phyloP scores from a whole-genome alignment of 2,329 filamentous ascomycete species.

The Ceratocystis ficicola region DNA sequence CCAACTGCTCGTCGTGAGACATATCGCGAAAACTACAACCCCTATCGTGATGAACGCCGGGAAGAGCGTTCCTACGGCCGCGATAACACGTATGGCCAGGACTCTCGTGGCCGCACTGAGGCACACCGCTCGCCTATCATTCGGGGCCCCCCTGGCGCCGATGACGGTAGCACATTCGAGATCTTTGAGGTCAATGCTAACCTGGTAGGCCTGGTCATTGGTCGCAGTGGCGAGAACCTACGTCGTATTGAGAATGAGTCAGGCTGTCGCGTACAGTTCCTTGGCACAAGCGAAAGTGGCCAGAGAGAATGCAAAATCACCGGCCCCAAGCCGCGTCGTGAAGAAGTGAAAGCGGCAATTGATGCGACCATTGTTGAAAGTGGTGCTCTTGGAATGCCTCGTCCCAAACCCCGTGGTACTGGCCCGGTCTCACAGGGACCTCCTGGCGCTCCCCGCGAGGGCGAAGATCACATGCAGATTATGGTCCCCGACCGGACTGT shows the following conservation, averaged over 20 bases:
- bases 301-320: slow-evolving; percentile 78
- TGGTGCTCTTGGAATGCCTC: slow-evolving; percentile 38
- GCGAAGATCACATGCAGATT: slow-evolving; percentile 78
- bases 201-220: slow-evolving; percentile 81
- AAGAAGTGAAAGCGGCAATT: slow-evolving; percentile 70
- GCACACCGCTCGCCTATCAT: slow-evolving; percentile 59
- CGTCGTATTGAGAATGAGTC: slow-evolving; percentile 74
- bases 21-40: slow-evolving; percentile 65
- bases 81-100: slow-evolving; percentile 32
- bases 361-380: slow-evolving; percentile 45
- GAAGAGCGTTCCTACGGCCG: slow-evolving; percentile 47
- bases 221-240: slow-evolving; percentile 78
- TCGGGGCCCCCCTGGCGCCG: slow-evolving; percentile 39
- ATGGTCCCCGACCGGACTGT: slow-evolving; percentile 92
- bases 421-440: not conserved
- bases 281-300: slow-evolving; percentile 62
- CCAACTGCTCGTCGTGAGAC: slow-evolving; percentile 54
- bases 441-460: slow-evolving; percentile 42
- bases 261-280: slow-evolving; percentile 74
- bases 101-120: slow-evolving; percentile 42
- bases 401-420: slow-evolving; percentile 11
- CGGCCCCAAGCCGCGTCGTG: slow-evolving; percentile 57
- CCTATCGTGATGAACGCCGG: slow-evolving; percentile 75
- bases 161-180: slow-evolving; percentile 54
- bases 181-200: slow-evolving; percentile 77